phyloP scores from a whole-genome alignment of 202 grass and related monocot species.

The Zizania palustris region DNA sequence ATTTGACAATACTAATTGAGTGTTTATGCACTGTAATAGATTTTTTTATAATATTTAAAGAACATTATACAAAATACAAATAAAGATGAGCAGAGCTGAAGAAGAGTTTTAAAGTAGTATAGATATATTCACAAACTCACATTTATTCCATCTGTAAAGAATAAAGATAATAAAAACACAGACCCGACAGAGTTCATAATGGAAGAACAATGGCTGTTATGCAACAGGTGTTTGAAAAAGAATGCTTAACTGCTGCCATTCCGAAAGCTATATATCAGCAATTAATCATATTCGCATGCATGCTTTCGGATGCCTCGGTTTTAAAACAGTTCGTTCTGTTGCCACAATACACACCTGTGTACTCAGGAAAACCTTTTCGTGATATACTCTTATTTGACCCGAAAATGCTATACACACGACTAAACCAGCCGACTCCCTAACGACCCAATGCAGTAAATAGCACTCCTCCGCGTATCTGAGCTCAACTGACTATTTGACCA shows the following conservation, averaged over 20 bases:
- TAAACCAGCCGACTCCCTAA: no score
- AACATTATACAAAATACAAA: no score
- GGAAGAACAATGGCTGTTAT: neutral
- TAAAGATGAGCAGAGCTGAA: no score
- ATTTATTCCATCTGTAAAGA: neutral
- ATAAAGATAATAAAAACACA: neutral
- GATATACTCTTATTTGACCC: neutral
- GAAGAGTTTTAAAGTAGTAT: no score
- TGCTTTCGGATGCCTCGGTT: neutral
- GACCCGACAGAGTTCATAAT: neutral
- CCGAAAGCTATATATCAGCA: neutral
- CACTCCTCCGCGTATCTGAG: no score
- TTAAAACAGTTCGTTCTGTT: neutral
- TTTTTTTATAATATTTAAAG: no score
- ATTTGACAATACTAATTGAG: no score
- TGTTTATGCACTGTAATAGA: no score
- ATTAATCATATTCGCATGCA: neutral
- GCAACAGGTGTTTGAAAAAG: conserved; percentile 32
- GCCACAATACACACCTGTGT: neutral
- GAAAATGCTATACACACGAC: no score
- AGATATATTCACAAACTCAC: no score
- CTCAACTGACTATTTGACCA: no score
- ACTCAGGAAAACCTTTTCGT: neutral
- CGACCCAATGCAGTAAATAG: no score
- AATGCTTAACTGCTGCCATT: conserved; percentile 17